Percentiles rank a stretch among this genome's conserved stretches.
These are phyloP conservation scores for Mentha longifolia DNA, from an alignment of 257 asterid species.

Conservation along the genomic window DNA sequence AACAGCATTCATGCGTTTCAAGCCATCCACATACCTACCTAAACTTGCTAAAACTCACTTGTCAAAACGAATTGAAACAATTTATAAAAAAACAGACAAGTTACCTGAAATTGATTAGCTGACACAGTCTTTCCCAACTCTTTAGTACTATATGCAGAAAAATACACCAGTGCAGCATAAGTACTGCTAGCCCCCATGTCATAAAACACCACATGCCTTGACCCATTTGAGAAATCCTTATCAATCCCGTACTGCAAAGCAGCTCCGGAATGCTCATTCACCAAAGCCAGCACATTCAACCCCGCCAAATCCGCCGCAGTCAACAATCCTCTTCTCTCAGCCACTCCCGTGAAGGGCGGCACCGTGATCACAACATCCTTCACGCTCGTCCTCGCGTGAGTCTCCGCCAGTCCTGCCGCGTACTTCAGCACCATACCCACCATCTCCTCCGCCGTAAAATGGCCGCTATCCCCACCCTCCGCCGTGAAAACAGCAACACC, in stretches of 20 bases:
- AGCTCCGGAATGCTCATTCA: slow-evolving; percentile 93
- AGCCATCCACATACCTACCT: background rate
- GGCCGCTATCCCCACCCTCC: slow-evolving; percentile 45
- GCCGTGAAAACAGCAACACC: slow-evolving; percentile 57
- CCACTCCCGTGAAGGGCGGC: slow-evolving; percentile 86
- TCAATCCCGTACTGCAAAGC: slow-evolving; percentile 99
- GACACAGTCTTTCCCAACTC: slow-evolving; percentile 83
- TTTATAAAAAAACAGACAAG: background rate
- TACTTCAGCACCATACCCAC: slow-evolving; percentile 86
- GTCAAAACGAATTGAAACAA: background rate
- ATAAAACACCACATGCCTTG: slow-evolving; percentile 85
- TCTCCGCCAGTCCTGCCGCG: slow-evolving; percentile 74
- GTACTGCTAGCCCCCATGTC: slow-evolving; percentile 97
- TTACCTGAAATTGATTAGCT: slow-evolving; percentile 92
- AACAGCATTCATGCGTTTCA: background rate
- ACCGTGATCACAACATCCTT: slow-evolving; percentile 93
- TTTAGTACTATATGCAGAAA: slow-evolving; percentile 83
- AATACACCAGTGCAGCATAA: slow-evolving; percentile 92
- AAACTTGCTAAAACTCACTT: slow-evolving; percentile 4
- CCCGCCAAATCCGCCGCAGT: slow-evolving; percentile 94
- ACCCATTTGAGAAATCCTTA: slow-evolving; percentile 86
- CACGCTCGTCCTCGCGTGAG: slow-evolving; percentile 64
- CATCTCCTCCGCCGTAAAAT: slow-evolving; percentile 83
- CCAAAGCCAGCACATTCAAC: slow-evolving; percentile 82
- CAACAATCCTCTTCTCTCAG: slow-evolving; percentile 78